phyloP scores from a whole-genome alignment of 2,329 filamentous ascomycete species.

The Lasiodiplodia theobromae region DNA sequence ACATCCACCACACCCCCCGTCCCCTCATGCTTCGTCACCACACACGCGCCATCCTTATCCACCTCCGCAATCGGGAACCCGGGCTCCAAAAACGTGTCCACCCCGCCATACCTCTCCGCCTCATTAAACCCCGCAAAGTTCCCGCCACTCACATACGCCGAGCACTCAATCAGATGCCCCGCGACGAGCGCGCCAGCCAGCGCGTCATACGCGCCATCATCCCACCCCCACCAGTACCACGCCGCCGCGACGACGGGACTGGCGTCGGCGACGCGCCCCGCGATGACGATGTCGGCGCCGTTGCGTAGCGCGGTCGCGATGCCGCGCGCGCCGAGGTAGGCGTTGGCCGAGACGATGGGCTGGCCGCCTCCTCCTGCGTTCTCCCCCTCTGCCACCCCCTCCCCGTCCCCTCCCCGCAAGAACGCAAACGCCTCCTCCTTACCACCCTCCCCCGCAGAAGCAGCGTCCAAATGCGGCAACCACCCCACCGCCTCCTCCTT shows the following conservation, averaged over 20 bases:
- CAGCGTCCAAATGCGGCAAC: constrained; percentile 52
- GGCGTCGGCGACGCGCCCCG: constrained; percentile 44
- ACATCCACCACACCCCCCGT: constrained; percentile 41
- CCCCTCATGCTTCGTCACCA: constrained; percentile 57
- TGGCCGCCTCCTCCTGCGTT: neutral
- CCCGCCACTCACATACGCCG: constrained; percentile 60
- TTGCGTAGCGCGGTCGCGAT: constrained; percentile 41
- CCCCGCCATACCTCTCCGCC: constrained; percentile 40
- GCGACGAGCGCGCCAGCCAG: constrained; percentile 61
- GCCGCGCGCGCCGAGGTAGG: constrained; percentile 58
- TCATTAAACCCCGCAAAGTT: constrained; percentile 63
- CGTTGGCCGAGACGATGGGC: constrained; percentile 43
- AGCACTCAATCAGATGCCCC: constrained; percentile 63
- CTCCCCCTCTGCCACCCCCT: constrained; percentile 34
- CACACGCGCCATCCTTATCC: constrained; percentile 51
- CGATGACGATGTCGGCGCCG: constrained; percentile 46
- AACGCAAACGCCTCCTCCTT: constrained; percentile 49
- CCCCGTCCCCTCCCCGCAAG: constrained; percentile 45
- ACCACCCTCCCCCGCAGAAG: constrained; percentile 45
- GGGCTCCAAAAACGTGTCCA: constrained; percentile 53
- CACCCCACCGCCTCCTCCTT: constrained; percentile 40
- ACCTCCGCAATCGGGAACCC: constrained; percentile 61
- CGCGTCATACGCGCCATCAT: constrained; percentile 54
- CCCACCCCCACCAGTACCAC: constrained; percentile 64
- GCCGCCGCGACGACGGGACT: constrained; percentile 62